Percentiles rank a stretch among this genome's conserved stretches.
phyloP scores from a whole-genome alignment of 805 yeast species.

The Tanozyma kutaoensis region DNA sequence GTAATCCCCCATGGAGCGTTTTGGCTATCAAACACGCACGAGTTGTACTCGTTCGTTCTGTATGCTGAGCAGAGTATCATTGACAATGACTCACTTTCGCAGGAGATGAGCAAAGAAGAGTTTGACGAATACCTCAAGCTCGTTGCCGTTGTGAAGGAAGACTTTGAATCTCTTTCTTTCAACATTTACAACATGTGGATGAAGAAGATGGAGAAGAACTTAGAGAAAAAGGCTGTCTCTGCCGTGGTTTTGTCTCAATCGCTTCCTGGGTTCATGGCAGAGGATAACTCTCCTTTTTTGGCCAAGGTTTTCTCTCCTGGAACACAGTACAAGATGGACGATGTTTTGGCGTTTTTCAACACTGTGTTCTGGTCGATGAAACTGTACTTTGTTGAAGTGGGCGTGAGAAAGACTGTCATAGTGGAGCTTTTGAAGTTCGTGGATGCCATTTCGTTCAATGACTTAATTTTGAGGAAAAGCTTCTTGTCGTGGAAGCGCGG shows the following conservation, averaged over 20 bases:
- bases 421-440: conserved; percentile 74
- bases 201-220: conserved; percentile 82
- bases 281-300: conserved; percentile 69
- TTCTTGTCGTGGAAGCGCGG: conserved; percentile 98
- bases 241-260: conserved; percentile 93
- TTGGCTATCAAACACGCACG: conserved; percentile 96
- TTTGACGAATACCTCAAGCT: conserved; percentile 79
- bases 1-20: conserved; percentile 88
- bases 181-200: conserved; percentile 95
- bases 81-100: conserved; percentile 65
- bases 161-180: conserved; percentile 83
- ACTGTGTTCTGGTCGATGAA: conserved; percentile 88
- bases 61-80: conserved; percentile 88
- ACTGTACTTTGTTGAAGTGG: conserved; percentile 74
- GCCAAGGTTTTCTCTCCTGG: conserved; percentile 68
- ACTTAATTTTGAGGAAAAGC: conserved; percentile 85
- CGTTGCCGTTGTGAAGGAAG: conserved; percentile 86
- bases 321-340: conserved; percentile 84
- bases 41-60: conserved; percentile 84
- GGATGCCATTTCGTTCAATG: conserved; percentile 91
- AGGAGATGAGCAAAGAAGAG: conserved; percentile 82
- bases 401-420: conserved; percentile 73
- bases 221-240: conserved; percentile 86
- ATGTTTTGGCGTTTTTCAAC: conserved; percentile 78
- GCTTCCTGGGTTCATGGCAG: conserved; percentile 89